These are phyloP conservation scores for Tetrastigma voinierianum DNA, from an alignment of 164 flowering plant genomes.

Conservation along the genomic window DNA sequence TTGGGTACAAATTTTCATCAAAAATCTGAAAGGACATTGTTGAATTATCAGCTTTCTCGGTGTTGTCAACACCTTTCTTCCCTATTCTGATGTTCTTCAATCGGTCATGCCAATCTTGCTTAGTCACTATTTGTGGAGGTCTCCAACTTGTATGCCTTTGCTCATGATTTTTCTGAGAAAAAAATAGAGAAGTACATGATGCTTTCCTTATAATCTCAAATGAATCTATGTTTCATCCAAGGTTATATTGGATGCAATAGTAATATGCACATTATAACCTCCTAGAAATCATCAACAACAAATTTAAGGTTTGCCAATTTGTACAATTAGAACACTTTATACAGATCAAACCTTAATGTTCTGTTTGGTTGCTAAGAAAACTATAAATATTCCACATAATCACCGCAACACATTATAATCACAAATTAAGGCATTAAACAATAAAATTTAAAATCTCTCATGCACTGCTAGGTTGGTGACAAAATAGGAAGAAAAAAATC, in stretches of 20 bases:
- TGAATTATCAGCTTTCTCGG: slow-evolving; percentile 41
- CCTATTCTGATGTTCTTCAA: slow-evolving; percentile 59
- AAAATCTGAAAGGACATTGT: slow-evolving; percentile 35
- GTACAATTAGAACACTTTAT: no score
- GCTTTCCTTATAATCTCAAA: neutral
- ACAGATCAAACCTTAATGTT: no score
- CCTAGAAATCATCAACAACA: no score
- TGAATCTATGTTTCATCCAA: neutral
- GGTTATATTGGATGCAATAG: neutral
- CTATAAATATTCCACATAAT: neutral
- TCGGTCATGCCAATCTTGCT: slow-evolving; percentile 78
- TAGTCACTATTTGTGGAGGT: slow-evolving; percentile 47
- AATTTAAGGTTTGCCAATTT: no score
- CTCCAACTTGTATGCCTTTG: slow-evolving; percentile 47
- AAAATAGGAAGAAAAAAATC: neutral
- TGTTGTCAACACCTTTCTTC: slow-evolving; percentile 44
- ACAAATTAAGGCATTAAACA: neutral
- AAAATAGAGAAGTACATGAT: neutral
- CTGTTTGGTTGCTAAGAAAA: neutral
- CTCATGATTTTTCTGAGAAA: slow-evolving; percentile 26
- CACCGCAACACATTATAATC: no score
- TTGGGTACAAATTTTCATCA: slow-evolving; percentile 51
- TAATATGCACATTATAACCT: no score
- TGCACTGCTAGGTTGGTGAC: neutral
- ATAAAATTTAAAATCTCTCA: neutral